Evolutionary conservation across 495 filamentous ascomycete genomes (phyloP).

Genomic region (Chaetomidium leptoderma): DNA sequence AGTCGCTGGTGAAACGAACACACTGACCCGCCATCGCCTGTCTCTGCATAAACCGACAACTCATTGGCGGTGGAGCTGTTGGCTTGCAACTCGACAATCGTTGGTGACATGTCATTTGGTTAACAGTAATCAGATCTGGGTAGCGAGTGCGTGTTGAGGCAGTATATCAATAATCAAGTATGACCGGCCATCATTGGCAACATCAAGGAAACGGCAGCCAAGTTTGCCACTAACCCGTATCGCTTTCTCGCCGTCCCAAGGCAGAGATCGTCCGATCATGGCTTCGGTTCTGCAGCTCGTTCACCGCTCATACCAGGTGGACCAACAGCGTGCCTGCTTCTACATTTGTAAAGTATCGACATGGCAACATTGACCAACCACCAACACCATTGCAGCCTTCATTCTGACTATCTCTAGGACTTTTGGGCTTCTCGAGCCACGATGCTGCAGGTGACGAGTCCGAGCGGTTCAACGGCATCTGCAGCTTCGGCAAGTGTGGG

Average conservation of each 20-base stretch:
- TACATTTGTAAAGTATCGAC: background rate
- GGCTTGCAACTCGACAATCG: too few relatives aligned
- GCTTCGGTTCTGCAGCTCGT: background rate
- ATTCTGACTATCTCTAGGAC: background rate
- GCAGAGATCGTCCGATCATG: background rate
- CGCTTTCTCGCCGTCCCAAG: too few relatives aligned
- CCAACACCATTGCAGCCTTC: background rate
- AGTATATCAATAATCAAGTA: too few relatives aligned
- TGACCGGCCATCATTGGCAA: too few relatives aligned
- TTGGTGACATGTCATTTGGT: too few relatives aligned
- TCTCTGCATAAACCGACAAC: too few relatives aligned
- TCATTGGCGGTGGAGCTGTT: too few relatives aligned
- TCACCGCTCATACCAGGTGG: background rate
- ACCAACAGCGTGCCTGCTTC: background rate
- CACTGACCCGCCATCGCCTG: background rate
- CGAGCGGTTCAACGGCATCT: background rate
- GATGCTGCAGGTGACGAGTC: slow-evolving; percentile 4
- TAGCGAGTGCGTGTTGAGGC: too few relatives aligned
- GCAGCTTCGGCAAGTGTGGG: background rate
- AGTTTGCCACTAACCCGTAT: too few relatives aligned
- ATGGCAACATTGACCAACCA: background rate
- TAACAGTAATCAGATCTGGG: too few relatives aligned
- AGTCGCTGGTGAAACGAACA: slow-evolving; percentile 1
- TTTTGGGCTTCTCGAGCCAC: background rate
- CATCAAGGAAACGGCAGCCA: too few relatives aligned